Evolutionary conservation across 768 basidiomycete genomes (phyloP).

Genomic region (Suillus clintonianus): DNA sequence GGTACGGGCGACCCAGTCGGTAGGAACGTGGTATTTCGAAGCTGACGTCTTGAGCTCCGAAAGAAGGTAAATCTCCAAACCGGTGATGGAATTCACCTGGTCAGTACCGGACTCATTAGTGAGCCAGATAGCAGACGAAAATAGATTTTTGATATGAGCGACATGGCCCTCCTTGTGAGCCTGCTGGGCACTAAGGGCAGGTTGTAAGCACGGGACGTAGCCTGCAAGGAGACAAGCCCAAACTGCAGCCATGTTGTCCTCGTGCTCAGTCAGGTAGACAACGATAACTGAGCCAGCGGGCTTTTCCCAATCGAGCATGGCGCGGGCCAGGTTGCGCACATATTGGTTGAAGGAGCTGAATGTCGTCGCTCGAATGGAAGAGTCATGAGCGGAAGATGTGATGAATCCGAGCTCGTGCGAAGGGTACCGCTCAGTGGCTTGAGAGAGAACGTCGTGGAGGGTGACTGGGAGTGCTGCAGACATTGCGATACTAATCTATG

Average conservation of each 20-base stretch:
- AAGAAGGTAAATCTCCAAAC: slow-evolving; percentile 5
- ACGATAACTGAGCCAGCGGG: slow-evolving; percentile 7
- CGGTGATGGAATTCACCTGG: slow-evolving; percentile 5
- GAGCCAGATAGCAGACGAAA: slow-evolving; percentile 9
- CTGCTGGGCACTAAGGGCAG: slow-evolving; percentile 8
- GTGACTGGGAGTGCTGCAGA: slow-evolving; percentile 3
- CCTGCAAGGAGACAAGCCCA: slow-evolving; percentile 11
- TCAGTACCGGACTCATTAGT: slow-evolving; percentile 7
- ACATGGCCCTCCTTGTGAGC: slow-evolving; percentile 11
- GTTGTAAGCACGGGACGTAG: slow-evolving; percentile 9
- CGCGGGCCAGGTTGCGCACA: slow-evolving; percentile 9
- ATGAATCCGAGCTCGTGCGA: slow-evolving; percentile 9
- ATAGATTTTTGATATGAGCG: slow-evolving; percentile 9
- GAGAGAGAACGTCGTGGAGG: slow-evolving; percentile 7
- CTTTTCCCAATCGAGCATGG: slow-evolving; percentile 7
- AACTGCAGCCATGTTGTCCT: slow-evolving; percentile 11
- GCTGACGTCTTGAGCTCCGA: slow-evolving; percentile 7
- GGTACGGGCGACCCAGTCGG: slow-evolving; percentile 2
- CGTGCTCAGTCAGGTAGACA: slow-evolving; percentile 10
- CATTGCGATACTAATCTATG: neutral
- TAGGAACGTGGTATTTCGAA: neutral
- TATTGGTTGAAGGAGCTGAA: slow-evolving; percentile 9
- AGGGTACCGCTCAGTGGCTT: slow-evolving; percentile 8
- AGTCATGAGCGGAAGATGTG: slow-evolving; percentile 9
- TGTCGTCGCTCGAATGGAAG: slow-evolving; percentile 5